A percentile compares a stretch with the other conserved stretches of the same genome.
phyloP scores from a whole-genome alignment of 2,329 filamentous ascomycete species.

The Fonsecaea monophora region DNA sequence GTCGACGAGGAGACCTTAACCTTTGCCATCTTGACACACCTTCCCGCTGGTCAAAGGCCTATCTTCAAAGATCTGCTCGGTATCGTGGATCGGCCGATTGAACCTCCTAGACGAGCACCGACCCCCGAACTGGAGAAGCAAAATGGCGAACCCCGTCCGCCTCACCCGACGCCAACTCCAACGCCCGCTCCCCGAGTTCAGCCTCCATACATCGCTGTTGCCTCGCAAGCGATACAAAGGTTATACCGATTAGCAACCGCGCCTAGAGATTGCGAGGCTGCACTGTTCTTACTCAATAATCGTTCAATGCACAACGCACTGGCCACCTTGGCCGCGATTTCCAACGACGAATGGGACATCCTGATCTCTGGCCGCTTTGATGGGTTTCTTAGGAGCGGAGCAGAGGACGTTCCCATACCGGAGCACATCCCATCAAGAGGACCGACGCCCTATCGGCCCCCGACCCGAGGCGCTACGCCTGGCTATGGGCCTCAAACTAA shows the following conservation, averaged over 20 bases:
- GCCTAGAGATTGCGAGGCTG: conserved; percentile 84
- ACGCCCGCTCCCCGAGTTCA: conserved; percentile 71
- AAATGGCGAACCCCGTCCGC: conserved; percentile 20
- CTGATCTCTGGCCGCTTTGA: conserved; percentile 92
- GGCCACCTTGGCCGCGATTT: conserved; percentile 85
- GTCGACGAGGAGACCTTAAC: conserved; percentile 92
- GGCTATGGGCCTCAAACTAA: conserved; percentile 48
- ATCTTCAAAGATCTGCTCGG: conserved; percentile 82
- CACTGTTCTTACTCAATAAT: conserved; percentile 85
- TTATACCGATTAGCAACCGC: conserved; percentile 76
- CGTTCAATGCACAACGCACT: conserved; percentile 82
- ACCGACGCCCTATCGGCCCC: conserved; percentile 35
- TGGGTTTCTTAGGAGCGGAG: conserved; percentile 92
- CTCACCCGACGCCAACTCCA: conserved; percentile 62
- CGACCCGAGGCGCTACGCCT: conserved; percentile 42
- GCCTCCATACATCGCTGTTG: conserved; percentile 76
- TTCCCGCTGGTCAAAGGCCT: conserved; percentile 76
- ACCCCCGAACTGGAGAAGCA: conserved; percentile 35
- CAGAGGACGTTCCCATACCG: conserved; percentile 62
- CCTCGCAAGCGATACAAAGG: conserved; percentile 79
- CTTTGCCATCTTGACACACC: conserved; percentile 90
- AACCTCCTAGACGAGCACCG: conserved; percentile 37
- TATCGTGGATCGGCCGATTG: conserved; percentile 58
- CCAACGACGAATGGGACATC: conserved; percentile 94
- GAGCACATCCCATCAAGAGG: conserved; percentile 38